These are phyloP conservation scores for Nemophila menziesii DNA, from an alignment of 257 asterid species.

Conservation along the genomic window DNA sequence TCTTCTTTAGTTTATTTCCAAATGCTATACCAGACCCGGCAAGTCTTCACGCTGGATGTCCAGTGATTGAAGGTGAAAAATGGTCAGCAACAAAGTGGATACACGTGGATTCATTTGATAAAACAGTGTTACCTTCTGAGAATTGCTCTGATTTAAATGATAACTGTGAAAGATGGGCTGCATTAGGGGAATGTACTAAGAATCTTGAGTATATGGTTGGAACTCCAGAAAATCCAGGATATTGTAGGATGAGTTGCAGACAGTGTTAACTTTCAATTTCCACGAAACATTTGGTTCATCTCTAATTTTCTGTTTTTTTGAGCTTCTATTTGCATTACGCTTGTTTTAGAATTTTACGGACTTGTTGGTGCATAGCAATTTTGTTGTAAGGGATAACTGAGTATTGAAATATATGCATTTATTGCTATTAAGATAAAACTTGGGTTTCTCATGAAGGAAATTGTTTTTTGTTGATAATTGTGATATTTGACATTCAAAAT, in stretches of 20 bases:
- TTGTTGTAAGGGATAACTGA: neutral
- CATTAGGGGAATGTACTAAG: conserved; percentile 89
- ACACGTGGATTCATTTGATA: conserved; percentile 76
- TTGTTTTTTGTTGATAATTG: neutral
- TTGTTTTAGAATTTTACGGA: neutral
- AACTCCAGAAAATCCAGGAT: conserved; percentile 62
- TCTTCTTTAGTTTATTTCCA: conserved; percentile 71
- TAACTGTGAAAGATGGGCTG: conserved; percentile 78
- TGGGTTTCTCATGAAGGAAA: too few relatives aligned
- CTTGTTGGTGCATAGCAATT: neutral
- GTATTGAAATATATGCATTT: neutral
- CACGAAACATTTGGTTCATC: neutral
- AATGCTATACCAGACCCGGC: conserved; percentile 60
- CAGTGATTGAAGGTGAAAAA: conserved; percentile 87
- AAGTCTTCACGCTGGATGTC: conserved; percentile 95
- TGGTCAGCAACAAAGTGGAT: conserved; percentile 99
- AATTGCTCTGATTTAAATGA: conserved; percentile 44
- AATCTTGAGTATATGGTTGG: conserved; percentile 91
- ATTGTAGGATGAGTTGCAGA: conserved; percentile 90
- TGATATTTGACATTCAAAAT: neutral
- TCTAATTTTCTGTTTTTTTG: neutral
- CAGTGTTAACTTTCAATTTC: conserved; percentile 27
- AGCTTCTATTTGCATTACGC: neutral
- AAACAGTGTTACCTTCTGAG: conserved; percentile 33
- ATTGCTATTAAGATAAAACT: neutral